Conservation (phyloP, 2,329 filamentous ascomycete genomes). For the Chaetomiaceae sp. region DNA sequence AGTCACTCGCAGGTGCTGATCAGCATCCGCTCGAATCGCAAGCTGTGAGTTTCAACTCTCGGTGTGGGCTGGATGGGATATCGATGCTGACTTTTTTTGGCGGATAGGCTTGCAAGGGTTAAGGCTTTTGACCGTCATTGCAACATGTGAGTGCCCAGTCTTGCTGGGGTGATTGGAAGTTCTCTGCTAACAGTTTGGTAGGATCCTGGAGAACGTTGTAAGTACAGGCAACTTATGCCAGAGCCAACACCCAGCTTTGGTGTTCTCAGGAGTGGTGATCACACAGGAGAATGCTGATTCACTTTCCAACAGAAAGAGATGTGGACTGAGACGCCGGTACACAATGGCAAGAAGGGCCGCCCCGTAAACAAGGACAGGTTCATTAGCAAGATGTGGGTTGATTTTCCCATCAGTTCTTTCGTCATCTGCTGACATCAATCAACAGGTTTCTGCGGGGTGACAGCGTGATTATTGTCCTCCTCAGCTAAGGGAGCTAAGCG, state of each 20-base stretch:
- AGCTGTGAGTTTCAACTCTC: conserved; percentile 48
- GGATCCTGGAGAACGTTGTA: conserved; percentile 34
- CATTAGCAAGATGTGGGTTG: conserved; percentile 28
- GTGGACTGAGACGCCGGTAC: conserved; percentile 94
- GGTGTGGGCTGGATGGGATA: not conserved
- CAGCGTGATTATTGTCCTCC: conserved; percentile 26
- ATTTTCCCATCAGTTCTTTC: not conserved
- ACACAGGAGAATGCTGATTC: conserved; percentile 4
- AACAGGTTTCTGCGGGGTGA: conserved; percentile 27
- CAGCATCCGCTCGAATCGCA: conserved; percentile 96
- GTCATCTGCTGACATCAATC: conserved; percentile 3
- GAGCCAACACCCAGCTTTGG: not conserved
- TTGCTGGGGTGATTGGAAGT: not conserved
- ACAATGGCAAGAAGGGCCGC: conserved; percentile 81
- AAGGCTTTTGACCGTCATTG: conserved; percentile 98
- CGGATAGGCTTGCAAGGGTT: conserved; percentile 68
- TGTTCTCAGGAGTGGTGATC: not conserved
- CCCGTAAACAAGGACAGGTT: conserved; percentile 90
- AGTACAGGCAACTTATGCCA: conserved; percentile 2
- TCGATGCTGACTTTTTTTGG: conserved; percentile 1
- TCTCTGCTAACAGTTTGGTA: conserved; percentile 11
- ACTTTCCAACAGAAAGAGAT: conserved; percentile 66
- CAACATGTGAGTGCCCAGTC: conserved; percentile 64
- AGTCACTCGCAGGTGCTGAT: conserved; percentile 95
- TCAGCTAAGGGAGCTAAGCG: no score